Evolutionary conservation across 2,329 filamentous ascomycete species (phyloP).

Genomic region (Pseudocercospora musae): DNA sequence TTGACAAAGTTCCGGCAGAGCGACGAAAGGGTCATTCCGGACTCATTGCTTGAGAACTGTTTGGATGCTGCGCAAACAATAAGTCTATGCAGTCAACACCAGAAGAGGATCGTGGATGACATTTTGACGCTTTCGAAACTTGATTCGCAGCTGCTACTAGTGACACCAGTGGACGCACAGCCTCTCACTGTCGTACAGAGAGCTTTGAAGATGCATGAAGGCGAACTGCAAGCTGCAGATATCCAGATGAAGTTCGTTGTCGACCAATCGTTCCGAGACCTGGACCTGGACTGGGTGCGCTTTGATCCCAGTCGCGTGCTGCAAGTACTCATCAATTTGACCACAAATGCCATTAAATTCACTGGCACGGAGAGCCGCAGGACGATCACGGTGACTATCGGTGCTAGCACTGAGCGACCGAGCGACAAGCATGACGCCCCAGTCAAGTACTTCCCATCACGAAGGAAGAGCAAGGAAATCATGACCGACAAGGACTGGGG

Average conservation of each 20-base stretch:
- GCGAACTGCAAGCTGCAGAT: conserved; percentile 66
- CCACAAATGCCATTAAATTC: conserved; percentile 77
- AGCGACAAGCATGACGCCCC: conserved; percentile 40
- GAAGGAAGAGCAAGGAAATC: conserved; percentile 47
- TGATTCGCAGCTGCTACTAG: conserved; percentile 69
- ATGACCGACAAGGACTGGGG: conserved; percentile 65
- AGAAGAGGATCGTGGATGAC: conserved; percentile 75
- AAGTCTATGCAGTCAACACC: conserved; percentile 72
- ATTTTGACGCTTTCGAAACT: conserved; percentile 72
- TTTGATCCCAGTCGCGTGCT: conserved; percentile 71
- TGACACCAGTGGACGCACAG: conserved; percentile 67
- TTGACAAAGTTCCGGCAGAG: conserved; percentile 45
- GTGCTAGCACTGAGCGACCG: conserved; percentile 58
- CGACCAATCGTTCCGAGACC: conserved; percentile 57
- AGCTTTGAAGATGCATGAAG: conserved; percentile 74
- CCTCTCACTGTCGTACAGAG: conserved; percentile 64
- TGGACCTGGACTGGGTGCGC: conserved; percentile 64
- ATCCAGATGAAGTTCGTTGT: conserved; percentile 65
- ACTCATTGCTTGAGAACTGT: conserved; percentile 55
- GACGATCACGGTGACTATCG: conserved; percentile 64
- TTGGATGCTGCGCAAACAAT: conserved; percentile 76
- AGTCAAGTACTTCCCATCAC: conserved; percentile 62
- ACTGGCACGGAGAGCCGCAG: conserved; percentile 62
- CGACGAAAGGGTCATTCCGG: conserved; percentile 35
- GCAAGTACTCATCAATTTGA: conserved; percentile 74